Conservation (phyloP, 306 rosid species). For the Begonia peltatifolia region DNA sequence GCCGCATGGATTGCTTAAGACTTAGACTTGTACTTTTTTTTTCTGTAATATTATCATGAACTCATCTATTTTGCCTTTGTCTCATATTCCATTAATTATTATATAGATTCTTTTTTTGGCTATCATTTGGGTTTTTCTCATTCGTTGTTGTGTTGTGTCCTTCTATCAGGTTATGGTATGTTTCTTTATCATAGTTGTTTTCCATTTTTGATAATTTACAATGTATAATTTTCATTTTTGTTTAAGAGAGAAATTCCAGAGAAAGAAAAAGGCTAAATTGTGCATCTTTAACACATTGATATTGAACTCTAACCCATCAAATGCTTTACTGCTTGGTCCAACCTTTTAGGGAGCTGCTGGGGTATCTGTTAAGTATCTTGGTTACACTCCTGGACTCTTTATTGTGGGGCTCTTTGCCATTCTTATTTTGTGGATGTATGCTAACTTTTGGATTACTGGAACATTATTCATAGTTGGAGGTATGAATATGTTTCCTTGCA, state of each 20-base stretch:
- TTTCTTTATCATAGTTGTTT: too few relatives aligned
- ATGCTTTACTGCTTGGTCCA: conserved; percentile 21
- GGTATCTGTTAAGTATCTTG: conserved; percentile 69
- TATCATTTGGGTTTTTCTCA: background rate
- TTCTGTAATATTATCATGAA: background rate
- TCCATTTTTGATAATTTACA: too few relatives aligned
- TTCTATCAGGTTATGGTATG: too few relatives aligned
- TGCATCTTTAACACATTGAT: background rate
- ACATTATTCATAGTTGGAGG: conserved; percentile 86
- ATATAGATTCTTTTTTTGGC: background rate
- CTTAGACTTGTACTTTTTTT: too few relatives aligned
- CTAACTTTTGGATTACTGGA: conserved; percentile 97
- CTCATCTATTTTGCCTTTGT: background rate
- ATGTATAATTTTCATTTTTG: background rate
- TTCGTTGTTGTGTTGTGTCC: background rate
- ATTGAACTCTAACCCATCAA: background rate
- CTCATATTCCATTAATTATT: background rate
- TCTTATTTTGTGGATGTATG: conserved; percentile 93
- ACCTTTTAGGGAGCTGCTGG: conserved; percentile 79
- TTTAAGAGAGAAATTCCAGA: background rate
- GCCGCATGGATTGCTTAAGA: too few relatives aligned
- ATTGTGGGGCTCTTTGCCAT: conserved; percentile 86
- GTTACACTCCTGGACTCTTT: conserved; percentile 90
- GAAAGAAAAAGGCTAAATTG: background rate
- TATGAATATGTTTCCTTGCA: conserved; percentile 17